Evolutionary conservation across 78 protist species (phyloP), one percentile per base, ranked within the genome.

Genomic region (Speleostelium caveatum): DNA sequence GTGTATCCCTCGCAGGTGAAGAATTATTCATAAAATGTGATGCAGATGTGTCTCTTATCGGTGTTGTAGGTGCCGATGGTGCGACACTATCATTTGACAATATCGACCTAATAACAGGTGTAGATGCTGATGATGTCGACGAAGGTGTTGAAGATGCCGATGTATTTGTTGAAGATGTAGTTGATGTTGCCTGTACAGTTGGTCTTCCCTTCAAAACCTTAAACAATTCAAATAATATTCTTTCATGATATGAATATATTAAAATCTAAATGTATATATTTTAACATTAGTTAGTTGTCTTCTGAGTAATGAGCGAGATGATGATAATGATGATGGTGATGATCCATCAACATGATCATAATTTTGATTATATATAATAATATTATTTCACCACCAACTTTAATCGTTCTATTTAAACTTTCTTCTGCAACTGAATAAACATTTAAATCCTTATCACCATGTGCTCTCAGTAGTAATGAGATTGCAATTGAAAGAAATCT

Each of bases 391-490:
- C n/a, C 33, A 42, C 62, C 16, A 35, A 87, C 94, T 72, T 71
- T 78, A 32, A 88, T 78, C 12, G 87, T 73, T 75, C 87, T 88
- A 62, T 88, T 88, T 69, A 88, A 88, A 56, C 76, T 60, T 63
- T 88, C 94, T 88, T 88, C 94, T 22, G 94, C 94, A 30, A 78
- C 94, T 14, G 94, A 78, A 41, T 78, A 78, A 28, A 88, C 94
- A 53, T 88, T 78, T 74, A 88, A 61, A 78, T 88, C 94, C 67
- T 88, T 78, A 51, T 88, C 94, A 41, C 89, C 86, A 62, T 88
- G 94, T 38, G 79, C 87, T 59, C 94, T 74, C 39, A 88, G 51
- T 35, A 88, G 42, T 24, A 78, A 75, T 39, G 94, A 69, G 2
- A 76, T 68, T 1, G 94, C 77, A 36, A 88, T 53, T 24, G 94